These are phyloP conservation scores for Colletotrichum sp. DNA, from an alignment of 2,329 filamentous ascomycete genomes.

Conservation along the genomic window DNA sequence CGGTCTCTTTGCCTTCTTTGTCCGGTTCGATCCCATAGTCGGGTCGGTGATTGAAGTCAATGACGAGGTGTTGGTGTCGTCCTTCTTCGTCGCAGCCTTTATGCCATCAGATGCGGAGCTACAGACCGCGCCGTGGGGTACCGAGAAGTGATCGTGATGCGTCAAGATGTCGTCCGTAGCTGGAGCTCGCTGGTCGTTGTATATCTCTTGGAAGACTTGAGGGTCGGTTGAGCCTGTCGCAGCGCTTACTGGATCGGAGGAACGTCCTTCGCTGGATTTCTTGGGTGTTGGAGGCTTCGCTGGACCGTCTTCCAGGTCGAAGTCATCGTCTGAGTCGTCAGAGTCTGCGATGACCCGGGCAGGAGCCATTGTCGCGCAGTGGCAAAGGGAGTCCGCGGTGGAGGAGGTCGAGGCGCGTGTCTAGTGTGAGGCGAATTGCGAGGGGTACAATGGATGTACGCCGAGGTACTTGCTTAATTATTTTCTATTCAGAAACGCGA, in stretches of 20 bases:
- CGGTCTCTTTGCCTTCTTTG: slow-evolving; percentile 6
- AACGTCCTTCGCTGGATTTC: slow-evolving; percentile 12
- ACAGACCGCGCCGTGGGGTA: neutral
- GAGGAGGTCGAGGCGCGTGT: neutral
- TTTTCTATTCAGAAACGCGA: neutral
- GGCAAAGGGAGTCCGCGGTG: neutral
- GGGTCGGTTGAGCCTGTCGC: slow-evolving; percentile 51
- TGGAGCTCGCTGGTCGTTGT: slow-evolving; percentile 48
- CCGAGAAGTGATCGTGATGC: neutral
- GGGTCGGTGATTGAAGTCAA: slow-evolving; percentile 34
- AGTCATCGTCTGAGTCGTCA: slow-evolving; percentile 20
- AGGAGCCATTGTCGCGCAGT: slow-evolving; percentile 17
- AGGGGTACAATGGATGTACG: neutral
- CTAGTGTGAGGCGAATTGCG: neutral
- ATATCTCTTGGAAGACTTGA: slow-evolving; percentile 52
- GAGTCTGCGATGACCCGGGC: slow-evolving; percentile 22
- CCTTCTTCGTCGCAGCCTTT: neutral
- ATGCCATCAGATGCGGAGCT: neutral
- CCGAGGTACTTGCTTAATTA: neutral
- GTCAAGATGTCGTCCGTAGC: neutral
- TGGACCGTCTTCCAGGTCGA: neutral
- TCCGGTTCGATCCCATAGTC: neutral
- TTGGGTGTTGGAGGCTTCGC: slow-evolving; percentile 4
- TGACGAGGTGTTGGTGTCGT: slow-evolving; percentile 15
- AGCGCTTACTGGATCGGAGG: slow-evolving; percentile 29